Evolutionary conservation across 2,329 filamentous ascomycete species (phyloP), one percentile per base, ranked within the genome.

Genomic region (Epichloe festucae): DNA sequence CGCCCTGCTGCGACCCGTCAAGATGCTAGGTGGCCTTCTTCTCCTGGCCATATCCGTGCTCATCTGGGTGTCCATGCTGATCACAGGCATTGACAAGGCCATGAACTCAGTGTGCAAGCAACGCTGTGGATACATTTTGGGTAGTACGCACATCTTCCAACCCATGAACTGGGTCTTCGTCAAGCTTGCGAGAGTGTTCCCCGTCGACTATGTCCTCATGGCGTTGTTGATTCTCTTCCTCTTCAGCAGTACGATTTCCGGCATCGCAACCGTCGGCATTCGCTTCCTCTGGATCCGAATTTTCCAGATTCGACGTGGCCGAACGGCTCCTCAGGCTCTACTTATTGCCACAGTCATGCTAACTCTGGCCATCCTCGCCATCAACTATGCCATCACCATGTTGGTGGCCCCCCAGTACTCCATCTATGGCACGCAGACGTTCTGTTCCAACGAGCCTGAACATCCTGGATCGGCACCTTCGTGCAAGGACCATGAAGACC

Each of bases 331-430:
- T 0, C 93, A 97, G 66, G 93, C 91, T 1, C 76, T 98, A 6
- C 79, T 98, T 50, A 82, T 96, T 63, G 87, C 89, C 2, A 96
- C 91, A 0, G 88, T 94, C 11, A 82, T 98, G 73, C 76, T 98
- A 46, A 91, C 89, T 0, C 77, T 97, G 57, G 91, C 94, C 58
- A 87, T 87, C 2, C 73, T 98, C 43, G 93, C 88, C 36, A 85
- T 95, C 67, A 95, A 97, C 71, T 98, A 97, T 67, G 82, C 88
- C 8, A 74, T 97, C 42, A 85, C 88, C 52, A 95, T 94, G 85
- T 76, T 97, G 55, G 82, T 95, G n/a, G 93, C 89, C 93, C 93
- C 1, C 1, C 90, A 97, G 63, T 98, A 98, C 65, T 82, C 91
- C 46, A 94, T 85, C 51, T 98, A 89, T 64, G 93, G 93, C 48